Evolutionary conservation across 257 asterid species (phyloP).

Genomic region (Gentiana macrophylla): DNA sequence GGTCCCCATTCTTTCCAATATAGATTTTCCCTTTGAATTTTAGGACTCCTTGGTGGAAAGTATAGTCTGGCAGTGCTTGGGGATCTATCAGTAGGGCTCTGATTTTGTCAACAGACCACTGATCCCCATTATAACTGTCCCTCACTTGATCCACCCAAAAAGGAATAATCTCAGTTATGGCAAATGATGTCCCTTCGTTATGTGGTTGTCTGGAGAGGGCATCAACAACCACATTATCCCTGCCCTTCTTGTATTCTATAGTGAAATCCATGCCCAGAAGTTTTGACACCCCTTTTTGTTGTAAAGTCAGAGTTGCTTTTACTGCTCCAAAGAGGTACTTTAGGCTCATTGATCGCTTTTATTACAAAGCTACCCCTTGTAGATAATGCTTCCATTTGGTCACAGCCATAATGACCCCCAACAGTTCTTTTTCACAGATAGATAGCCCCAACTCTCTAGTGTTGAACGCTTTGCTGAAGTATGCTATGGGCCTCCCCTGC

Average conservation of each 20-base stretch:
- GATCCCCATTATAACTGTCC: background rate
- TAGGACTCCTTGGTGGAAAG: background rate
- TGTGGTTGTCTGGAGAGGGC: background rate
- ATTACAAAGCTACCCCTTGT: background rate
- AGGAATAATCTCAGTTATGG: background rate
- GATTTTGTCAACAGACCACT: background rate
- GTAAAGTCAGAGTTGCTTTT: background rate
- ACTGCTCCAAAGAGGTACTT: background rate
- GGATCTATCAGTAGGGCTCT: rapidly evolving
- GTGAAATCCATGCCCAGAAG: background rate
- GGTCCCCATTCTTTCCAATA: background rate
- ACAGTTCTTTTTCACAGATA: too few relatives aligned
- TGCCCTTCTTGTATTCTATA: background rate
- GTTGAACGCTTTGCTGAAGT: too few relatives aligned
- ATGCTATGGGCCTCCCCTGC: too few relatives aligned
- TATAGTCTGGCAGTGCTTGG: rapidly evolving
- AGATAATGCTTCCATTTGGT: background rate
- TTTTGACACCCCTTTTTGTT: background rate
- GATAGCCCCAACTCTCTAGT: too few relatives aligned
- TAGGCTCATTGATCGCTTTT: background rate
- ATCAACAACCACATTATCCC: background rate
- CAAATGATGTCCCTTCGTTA: background rate
- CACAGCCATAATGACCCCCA: too few relatives aligned
- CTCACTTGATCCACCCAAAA: background rate
- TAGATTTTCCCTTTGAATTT: background rate